Percentiles rank a stretch among this genome's conserved stretches.
These are phyloP conservation scores for Globisporangium abappressorium DNA, from an alignment of 352 stramenopile species.

Conservation along the genomic window DNA sequence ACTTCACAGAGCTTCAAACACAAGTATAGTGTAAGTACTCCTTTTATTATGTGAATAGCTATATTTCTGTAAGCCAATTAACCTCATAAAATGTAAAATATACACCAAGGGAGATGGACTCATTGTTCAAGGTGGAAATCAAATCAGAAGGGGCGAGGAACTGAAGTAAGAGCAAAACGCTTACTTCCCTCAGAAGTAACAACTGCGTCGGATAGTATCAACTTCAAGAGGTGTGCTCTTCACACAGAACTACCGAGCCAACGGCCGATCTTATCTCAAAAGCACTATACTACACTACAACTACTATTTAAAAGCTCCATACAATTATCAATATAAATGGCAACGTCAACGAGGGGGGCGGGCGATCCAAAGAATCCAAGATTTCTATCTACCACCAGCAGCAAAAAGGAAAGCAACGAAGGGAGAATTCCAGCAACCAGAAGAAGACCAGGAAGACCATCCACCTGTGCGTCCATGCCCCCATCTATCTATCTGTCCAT, in stretches of 20 bases:
- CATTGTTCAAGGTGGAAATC: no score
- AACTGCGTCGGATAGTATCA: not conserved
- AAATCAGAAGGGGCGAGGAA: no score
- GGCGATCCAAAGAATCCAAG: not conserved
- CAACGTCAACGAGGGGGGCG: not conserved
- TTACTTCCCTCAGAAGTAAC: not conserved
- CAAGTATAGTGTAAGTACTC: no score
- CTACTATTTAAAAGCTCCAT: not conserved
- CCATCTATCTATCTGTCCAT: not conserved
- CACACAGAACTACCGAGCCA: not conserved
- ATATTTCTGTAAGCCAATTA: no score
- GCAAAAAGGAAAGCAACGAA: not conserved
- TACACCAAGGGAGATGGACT: no score
- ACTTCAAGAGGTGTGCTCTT: not conserved
- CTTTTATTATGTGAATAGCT: no score
- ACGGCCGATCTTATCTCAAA: not conserved
- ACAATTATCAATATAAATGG: not conserved
- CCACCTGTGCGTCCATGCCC: not conserved
- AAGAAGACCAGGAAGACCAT: not conserved
- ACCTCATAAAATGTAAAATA: no score
- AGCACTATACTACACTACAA: not conserved
- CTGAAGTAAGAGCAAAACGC: no score
- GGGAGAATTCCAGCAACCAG: not conserved
- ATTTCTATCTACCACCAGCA: not conserved
- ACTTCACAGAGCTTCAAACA: no score